Conservation (phyloP, 768 basidiomycete genomes). For the Myochromella boudieri region DNA sequence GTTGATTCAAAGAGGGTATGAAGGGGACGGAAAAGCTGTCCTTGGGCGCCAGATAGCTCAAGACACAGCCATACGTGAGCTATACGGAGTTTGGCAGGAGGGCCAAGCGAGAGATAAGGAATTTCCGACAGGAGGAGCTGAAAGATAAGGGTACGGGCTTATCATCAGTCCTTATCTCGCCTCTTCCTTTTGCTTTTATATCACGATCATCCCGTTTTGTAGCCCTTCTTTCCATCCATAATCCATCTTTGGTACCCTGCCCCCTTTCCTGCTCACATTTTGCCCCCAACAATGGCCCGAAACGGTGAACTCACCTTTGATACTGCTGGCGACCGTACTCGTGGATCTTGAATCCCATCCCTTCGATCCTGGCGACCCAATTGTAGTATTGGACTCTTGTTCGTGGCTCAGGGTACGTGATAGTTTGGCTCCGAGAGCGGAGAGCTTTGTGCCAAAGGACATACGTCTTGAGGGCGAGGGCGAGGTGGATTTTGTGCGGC, state of each 20-base stretch:
- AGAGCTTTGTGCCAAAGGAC: slow-evolving; percentile 7
- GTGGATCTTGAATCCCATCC: too few relatives aligned
- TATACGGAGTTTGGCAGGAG: neutral
- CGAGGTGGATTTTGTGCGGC: too few relatives aligned
- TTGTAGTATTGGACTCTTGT: slow-evolving; percentile 5
- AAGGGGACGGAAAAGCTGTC: neutral
- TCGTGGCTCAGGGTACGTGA: slow-evolving; percentile 14
- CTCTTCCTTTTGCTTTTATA: too few relatives aligned
- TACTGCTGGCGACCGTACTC: too few relatives aligned
- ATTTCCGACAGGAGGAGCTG: too few relatives aligned
- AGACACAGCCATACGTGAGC: too few relatives aligned
- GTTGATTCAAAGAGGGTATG: neutral
- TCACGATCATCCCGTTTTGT: too few relatives aligned
- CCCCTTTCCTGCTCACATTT: neutral
- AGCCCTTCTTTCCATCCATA: neutral
- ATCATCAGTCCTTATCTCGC: too few relatives aligned
- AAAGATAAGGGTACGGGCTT: too few relatives aligned
- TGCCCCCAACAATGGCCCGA: neutral
- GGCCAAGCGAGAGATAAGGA: neutral
- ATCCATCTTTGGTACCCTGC: slow-evolving; percentile 5
- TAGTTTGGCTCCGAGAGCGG: slow-evolving; percentile 13
- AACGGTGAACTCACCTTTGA: slow-evolving; percentile 6
- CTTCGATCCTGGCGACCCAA: too few relatives aligned
- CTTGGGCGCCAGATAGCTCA: too few relatives aligned
- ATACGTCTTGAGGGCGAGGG: slow-evolving; percentile 13